These are phyloP conservation scores for Leptographium lundbergii DNA, from an alignment of 2,329 filamentous ascomycete genomes.

Conservation along the genomic window DNA sequence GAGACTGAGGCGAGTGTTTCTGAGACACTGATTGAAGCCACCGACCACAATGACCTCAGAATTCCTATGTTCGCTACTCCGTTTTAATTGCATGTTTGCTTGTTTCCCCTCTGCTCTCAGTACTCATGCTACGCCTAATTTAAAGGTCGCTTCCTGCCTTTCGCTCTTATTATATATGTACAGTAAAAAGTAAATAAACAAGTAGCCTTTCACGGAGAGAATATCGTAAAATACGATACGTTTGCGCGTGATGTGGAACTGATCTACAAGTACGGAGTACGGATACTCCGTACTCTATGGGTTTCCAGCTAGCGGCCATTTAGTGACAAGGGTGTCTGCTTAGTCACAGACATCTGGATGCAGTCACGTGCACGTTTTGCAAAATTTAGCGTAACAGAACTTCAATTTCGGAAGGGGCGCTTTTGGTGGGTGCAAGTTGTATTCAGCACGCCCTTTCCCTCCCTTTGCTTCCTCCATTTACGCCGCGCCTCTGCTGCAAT, in stretches of 20 bases:
- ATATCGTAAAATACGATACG: no score
- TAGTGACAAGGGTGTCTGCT: background rate
- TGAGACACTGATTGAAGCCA: background rate
- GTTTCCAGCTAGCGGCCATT: background rate
- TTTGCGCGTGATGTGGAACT: no score
- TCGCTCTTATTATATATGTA: background rate
- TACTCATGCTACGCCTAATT: background rate
- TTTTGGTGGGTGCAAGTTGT: background rate
- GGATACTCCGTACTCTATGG: background rate
- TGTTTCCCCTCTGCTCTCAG: background rate
- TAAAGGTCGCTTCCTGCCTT: background rate
- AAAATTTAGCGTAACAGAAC: background rate
- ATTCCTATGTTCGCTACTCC: background rate
- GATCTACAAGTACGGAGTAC: no score
- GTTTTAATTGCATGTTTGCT: background rate
- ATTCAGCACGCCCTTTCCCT: background rate
- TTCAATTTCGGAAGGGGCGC: constrained; percentile 1
- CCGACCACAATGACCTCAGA: background rate
- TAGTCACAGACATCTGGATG: background rate
- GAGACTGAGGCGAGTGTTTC: background rate
- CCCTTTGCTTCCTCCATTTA: background rate
- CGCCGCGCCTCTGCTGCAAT: background rate
- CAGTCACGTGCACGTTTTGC: background rate
- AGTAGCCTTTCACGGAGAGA: background rate
- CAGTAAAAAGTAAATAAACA: background rate